Evolutionary conservation across 2,329 filamentous ascomycete genomes (phyloP).

Genomic region (Apiospora malaysiana): DNA sequence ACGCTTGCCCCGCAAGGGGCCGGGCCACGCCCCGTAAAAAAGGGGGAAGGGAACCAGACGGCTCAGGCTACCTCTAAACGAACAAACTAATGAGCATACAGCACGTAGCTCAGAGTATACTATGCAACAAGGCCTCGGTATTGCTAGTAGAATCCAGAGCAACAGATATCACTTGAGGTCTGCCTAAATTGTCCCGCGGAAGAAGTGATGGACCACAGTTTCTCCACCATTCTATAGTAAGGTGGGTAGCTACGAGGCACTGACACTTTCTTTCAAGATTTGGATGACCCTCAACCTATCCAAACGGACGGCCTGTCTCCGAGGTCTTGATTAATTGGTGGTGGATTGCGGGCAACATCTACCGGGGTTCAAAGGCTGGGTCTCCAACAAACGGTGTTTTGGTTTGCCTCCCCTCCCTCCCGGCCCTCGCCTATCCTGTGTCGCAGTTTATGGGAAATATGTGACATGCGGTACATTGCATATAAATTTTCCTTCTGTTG

Average conservation of each 20-base stretch:
- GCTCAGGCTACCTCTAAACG: too few species aligned
- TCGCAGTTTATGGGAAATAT: not conserved
- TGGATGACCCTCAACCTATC: too few species aligned
- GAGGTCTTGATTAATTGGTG: too few species aligned
- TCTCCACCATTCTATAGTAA: not conserved
- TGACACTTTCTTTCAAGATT: not conserved
- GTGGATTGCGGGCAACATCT: not conserved
- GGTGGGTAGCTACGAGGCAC: not conserved
- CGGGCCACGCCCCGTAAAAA: too few species aligned
- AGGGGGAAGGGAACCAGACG: too few species aligned
- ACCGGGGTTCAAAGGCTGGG: not conserved
- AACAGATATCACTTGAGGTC: too few species aligned
- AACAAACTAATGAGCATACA: too few species aligned
- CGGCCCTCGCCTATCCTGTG: not conserved
- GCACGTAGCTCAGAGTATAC: too few species aligned
- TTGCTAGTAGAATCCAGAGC: too few species aligned
- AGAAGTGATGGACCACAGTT: not conserved
- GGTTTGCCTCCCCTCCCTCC: not conserved
- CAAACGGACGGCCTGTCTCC: too few species aligned
- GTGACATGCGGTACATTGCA: not conserved
- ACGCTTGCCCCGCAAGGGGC: too few species aligned
- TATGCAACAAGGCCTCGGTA: too few species aligned
- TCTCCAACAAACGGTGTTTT: not conserved
- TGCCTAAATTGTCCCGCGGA: not conserved
- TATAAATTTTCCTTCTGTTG: not conserved